Base-by-base conservation (phyloP, 2,329 filamentous ascomycete species). In the Elsinoe arachidis region DNA sequence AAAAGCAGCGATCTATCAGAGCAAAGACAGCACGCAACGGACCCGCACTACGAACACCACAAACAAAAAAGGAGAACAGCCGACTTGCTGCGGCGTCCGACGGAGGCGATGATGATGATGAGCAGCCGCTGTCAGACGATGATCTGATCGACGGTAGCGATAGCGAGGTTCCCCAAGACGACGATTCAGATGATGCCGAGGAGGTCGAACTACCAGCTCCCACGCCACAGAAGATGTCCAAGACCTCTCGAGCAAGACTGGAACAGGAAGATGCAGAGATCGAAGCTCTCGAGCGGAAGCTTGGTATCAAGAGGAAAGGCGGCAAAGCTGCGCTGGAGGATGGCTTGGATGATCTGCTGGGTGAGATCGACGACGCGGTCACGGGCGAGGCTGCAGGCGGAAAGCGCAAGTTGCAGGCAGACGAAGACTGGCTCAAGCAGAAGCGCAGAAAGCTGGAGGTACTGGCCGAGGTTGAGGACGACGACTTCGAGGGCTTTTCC, bases 221-320 rank as follows among this genome's bases (percentile, higher is more conserved):
- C 26, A n/a, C 52, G 2, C 58, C 64, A 14, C 62, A 66, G 5
- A 65, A 63, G 44, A 39, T 73, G 7, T 70, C 72, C 6, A 67
- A 68, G 53, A 68, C 65, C 19, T 74, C 83, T n/a, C 82, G 79
- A 66, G 80, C 85, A 2, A 83, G 81, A 63, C 74, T 96, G 3
- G 84, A 82, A 0, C 78, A 88, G 60, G 92, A 99, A 59, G 90
- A 97, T 66, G 88, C 84, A 1, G 90, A 96, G 64, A 97, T 99
- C 63, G 85, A 86, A 17, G 84, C 84, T 2, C 75, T 96, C 33
- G 93, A 99, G 73, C 90, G 86, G 70, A 95, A 88, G 66, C 75
- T 99, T 2, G 92, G 93, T 0, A 79, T 96, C 34, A 88, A 85
- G 67, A 86, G 86, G 60, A 95, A 90, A 66, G 85, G 81, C 33